These are phyloP conservation scores for Groenewaldozyma salmanticensis DNA, from an alignment of 805 yeast species.

Conservation along the genomic window DNA sequence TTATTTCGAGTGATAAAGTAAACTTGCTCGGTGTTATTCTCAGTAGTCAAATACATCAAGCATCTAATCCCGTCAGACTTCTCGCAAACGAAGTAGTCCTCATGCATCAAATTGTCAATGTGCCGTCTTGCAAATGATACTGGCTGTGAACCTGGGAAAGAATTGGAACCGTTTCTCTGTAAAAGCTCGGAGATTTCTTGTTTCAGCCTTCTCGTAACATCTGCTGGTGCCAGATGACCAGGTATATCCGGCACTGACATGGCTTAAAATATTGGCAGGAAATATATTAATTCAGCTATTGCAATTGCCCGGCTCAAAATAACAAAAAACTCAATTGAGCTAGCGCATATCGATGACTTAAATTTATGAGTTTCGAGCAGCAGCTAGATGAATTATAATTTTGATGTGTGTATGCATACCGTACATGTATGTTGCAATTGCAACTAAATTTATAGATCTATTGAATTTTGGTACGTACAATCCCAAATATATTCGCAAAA, in stretches of 20 bases:
- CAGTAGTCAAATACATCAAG: constrained; percentile 46
- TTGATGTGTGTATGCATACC: too few relatives aligned
- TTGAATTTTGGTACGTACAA: too few relatives aligned
- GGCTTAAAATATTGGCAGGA: constrained; percentile 8
- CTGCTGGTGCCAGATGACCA: constrained; percentile 67
- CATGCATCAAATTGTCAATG: constrained; percentile 50
- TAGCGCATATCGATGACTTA: neutral
- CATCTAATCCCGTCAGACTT: constrained; percentile 91
- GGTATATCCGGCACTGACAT: constrained; percentile 75
- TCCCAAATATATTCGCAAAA: too few relatives aligned
- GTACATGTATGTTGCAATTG: too few relatives aligned
- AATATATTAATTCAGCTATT: neutral
- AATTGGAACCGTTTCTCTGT: constrained; percentile 44
- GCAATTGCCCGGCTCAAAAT: neutral
- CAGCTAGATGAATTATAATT: too few relatives aligned
- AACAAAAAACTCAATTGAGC: neutral
- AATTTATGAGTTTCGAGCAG: too few relatives aligned
- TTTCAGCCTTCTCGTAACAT: constrained; percentile 58
- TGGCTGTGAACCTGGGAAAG: constrained; percentile 76
- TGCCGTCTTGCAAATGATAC: constrained; percentile 77
- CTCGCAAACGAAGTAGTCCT: constrained; percentile 91
- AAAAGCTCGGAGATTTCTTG: constrained; percentile 56
- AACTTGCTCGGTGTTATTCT: constrained; percentile 77
- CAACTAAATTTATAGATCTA: too few relatives aligned
- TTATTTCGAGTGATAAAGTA: constrained; percentile 83